Evolutionary conservation across 306 rosid genomes (phyloP), one percentile per base, ranked within the genome.

Genomic region (Hylodesmum podocarpum): DNA sequence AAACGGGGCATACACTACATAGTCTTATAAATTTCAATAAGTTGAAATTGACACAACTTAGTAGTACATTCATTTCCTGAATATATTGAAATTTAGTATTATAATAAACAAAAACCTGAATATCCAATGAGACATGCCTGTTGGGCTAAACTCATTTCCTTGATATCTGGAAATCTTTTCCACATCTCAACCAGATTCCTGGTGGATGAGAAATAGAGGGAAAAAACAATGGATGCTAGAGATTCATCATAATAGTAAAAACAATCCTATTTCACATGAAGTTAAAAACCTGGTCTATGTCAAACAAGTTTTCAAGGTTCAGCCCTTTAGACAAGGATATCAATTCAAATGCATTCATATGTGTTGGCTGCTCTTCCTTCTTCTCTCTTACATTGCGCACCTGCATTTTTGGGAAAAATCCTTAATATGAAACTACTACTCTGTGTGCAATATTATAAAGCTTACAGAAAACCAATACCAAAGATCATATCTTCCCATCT

Each of bases 241-340:
- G 31, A 21, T 66, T 61, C 61, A 73, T 28, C 19, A 16, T 16
- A 41, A 73, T 63, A 36, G 8, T 14, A 72, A 24, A 25, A 15
- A 13, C 64, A 73, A 72, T 72, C 61, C 53, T 14, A 33, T 39
- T n/a, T n/a, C 46, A 29, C 7, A 62, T 29, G 27, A 81, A 50
- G 81, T 50, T 72, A 53, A 8, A 53, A 61, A 92, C 97, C 97
- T 90, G 93, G 77, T 92, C 96, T 16, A 75, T 76, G 67, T 85
- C 92, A 86, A 92, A 88, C 90, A 92, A 87, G 84, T 90, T 92
- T 54, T 79, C 87, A 37, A 92, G 96, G 83, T 90, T 90, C 34
- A 92, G 96, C 65, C 97, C 96, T 82, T 88, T 86, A 9, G 97
- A 90, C 96, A 92, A 83, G 41, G 97, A 92, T 75, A 92, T 92